These are phyloP conservation scores for Glarea lozoyensis DNA, from an alignment of 495 filamentous ascomycete species.

Conservation along the genomic window DNA sequence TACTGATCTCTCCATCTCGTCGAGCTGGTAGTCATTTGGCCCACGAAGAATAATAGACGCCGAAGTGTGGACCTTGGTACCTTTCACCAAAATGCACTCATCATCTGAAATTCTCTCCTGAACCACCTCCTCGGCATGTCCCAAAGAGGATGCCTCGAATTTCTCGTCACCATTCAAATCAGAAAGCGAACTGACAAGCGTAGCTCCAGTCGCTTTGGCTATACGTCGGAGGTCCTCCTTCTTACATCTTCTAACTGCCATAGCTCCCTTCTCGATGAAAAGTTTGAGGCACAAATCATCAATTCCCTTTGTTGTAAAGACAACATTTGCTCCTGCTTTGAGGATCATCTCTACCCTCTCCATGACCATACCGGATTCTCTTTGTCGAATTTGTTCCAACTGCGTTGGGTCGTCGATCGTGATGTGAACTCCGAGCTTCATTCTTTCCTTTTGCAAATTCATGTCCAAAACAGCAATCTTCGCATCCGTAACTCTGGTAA, in stretches of 20 bases:
- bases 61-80: constrained; percentile 85
- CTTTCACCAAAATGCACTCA: constrained; percentile 95
- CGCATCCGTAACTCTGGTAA: constrained; percentile 81
- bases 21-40: constrained; percentile 90
- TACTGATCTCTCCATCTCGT: constrained; percentile 98
- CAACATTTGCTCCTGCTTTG: constrained; percentile 92
- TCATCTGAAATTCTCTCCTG: constrained; percentile 98
- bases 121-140: constrained; percentile 86
- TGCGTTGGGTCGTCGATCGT: constrained; percentile 96
- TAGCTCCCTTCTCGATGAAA: constrained; percentile 90
- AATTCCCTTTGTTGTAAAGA: constrained; percentile 97
- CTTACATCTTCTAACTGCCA: constrained; percentile 95
- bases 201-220: constrained; percentile 91
- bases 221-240: constrained; percentile 97
- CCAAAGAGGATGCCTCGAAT: constrained; percentile 83
- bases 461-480: constrained; percentile 98
- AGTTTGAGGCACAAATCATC: constrained; percentile 92
- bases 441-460: constrained; percentile 96
- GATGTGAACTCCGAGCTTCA: constrained; percentile 98
- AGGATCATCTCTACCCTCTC: constrained; percentile 96
- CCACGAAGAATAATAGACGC: constrained; percentile 96
- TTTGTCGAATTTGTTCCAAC: constrained; percentile 89
- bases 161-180: constrained; percentile 97
- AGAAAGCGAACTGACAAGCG: constrained; percentile 82
- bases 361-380: constrained; percentile 86